These are phyloP conservation scores for Lepidium aucheri DNA, from an alignment of 345 rosid species.

Conservation along the genomic window DNA sequence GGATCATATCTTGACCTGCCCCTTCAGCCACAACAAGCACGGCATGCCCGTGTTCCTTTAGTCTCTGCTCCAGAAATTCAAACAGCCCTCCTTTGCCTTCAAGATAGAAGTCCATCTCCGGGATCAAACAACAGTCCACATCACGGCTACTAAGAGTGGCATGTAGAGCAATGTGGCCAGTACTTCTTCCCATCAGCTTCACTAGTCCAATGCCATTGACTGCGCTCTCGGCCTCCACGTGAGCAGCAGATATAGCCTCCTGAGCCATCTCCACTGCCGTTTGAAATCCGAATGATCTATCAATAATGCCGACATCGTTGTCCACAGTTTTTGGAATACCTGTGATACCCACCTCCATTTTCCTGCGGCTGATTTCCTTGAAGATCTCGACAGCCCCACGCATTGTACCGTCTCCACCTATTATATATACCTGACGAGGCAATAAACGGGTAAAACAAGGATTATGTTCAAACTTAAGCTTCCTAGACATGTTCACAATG, in stretches of 20 bases:
- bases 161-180: conserved; percentile 83
- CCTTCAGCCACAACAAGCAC: conserved; percentile 90
- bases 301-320: conserved; percentile 83
- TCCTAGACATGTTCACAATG: background rate
- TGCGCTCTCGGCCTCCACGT: conserved; percentile 89
- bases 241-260: conserved; percentile 77
- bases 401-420: conserved; percentile 90
- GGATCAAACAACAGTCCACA: conserved; percentile 87
- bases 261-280: conserved; percentile 93
- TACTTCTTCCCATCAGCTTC: conserved; percentile 89
- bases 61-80: conserved; percentile 50
- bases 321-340: conserved; percentile 88
- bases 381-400: conserved; percentile 73
- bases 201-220: conserved; percentile 84
- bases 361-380: conserved; percentile 41
- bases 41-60: conserved; percentile 61
- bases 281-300: conserved; percentile 86
- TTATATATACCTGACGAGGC: conserved; percentile 47
- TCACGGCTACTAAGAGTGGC: conserved; percentile 91
- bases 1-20: conserved; percentile 81
- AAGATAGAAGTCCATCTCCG: conserved; percentile 62
- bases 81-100: conserved; percentile 70
- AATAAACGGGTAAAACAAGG: background rate
- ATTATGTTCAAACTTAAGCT: background rate
- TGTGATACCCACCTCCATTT: conserved; percentile 41